Evolutionary conservation across 1,284 basidiomycete species (phyloP).

Genomic region (Exobasidium rhododendri): DNA sequence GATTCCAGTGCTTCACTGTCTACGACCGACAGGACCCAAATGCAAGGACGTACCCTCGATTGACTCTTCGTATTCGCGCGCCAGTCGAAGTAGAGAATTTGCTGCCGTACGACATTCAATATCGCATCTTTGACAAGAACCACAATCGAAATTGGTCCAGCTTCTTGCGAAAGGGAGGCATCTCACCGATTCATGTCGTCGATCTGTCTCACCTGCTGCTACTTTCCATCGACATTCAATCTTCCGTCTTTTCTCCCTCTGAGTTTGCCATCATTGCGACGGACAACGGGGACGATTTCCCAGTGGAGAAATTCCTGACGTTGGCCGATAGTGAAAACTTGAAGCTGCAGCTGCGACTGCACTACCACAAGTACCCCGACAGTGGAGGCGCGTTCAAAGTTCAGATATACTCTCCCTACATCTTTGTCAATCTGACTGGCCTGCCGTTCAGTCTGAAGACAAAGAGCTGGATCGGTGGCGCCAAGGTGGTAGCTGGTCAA

Average conservation of each 20-base stretch:
- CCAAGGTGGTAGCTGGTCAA: slow-evolving; percentile 83
- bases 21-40: slow-evolving; percentile 69
- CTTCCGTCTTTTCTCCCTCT: slow-evolving; percentile 82
- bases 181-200: slow-evolving; percentile 95
- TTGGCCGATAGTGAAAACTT: slow-evolving; percentile 73
- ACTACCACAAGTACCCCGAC: slow-evolving; percentile 75
- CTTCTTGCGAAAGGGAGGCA: slow-evolving; percentile 86
- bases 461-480: slow-evolving; percentile 68
- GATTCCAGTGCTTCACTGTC: slow-evolving; percentile 88
- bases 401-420: slow-evolving; percentile 89
- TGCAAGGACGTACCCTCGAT: slow-evolving; percentile 66
- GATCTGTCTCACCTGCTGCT: slow-evolving; percentile 88
- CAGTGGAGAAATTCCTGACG: slow-evolving; percentile 70
- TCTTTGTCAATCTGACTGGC: slow-evolving; percentile 90
- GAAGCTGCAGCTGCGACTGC: slow-evolving; percentile 77
- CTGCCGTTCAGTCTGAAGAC: slow-evolving; percentile 77
- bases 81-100: slow-evolving; percentile 96
- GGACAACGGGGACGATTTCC: slow-evolving; percentile 85
- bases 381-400: slow-evolving; percentile 98
- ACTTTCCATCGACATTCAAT: slow-evolving; percentile 82
- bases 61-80: slow-evolving; percentile 82
- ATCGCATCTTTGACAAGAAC: slow-evolving; percentile 91
- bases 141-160: slow-evolving; percentile 77
- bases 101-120: slow-evolving; percentile 90
- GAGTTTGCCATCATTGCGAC: slow-evolving; percentile 98